Evolutionary conservation across 192 early-diverging fungal species (phyloP).

Genomic region (Coemansia sp.): DNA sequence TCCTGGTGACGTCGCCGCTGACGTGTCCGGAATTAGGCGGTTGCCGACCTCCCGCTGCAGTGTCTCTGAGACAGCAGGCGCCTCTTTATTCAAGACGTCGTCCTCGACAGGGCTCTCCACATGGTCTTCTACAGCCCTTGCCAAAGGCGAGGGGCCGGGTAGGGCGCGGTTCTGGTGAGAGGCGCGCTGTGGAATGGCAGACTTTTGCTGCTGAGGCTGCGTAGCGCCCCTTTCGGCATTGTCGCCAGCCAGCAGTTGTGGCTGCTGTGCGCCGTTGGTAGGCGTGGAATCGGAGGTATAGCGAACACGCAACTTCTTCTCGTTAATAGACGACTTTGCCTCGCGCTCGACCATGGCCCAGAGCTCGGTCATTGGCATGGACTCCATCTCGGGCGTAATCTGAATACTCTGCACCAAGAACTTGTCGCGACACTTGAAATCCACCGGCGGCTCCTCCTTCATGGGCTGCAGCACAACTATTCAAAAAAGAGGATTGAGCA

Average conservation of each 20-base stretch:
- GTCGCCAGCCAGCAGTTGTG: background rate
- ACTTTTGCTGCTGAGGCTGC: slow-evolving; percentile 21
- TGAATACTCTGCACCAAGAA: slow-evolving; percentile 89
- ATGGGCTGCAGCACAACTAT: slow-evolving; percentile 85
- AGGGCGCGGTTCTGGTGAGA: slow-evolving; percentile 13
- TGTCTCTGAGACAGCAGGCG: background rate
- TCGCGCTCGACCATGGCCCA: slow-evolving; percentile 67
- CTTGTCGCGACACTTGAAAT: slow-evolving; percentile 93
- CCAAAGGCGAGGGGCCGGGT: slow-evolving; percentile 35
- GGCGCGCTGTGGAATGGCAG: slow-evolving; percentile 10
- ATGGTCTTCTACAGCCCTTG: slow-evolving; percentile 13
- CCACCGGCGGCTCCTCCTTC: slow-evolving; percentile 74
- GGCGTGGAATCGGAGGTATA: slow-evolving; percentile 56
- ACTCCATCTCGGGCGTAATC: slow-evolving; percentile 67
- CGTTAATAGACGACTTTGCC: slow-evolving; percentile 59
- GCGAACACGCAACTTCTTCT: slow-evolving; percentile 65
- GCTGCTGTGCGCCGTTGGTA: background rate
- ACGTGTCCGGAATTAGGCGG: slow-evolving; percentile 36
- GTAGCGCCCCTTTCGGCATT: slow-evolving; percentile 2
- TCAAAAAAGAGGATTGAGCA: background rate
- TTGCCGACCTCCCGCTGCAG: slow-evolving; percentile 4
- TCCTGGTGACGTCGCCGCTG: slow-evolving; percentile 20
- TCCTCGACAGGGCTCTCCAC: slow-evolving; percentile 6
- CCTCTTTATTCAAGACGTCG: background rate
- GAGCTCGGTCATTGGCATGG: slow-evolving; percentile 64